Evolutionary conservation across 208 protist genomes (phyloP), one percentile per base, ranked within the genome.

Genomic region (Jaenimonas drosophilae): DNA sequence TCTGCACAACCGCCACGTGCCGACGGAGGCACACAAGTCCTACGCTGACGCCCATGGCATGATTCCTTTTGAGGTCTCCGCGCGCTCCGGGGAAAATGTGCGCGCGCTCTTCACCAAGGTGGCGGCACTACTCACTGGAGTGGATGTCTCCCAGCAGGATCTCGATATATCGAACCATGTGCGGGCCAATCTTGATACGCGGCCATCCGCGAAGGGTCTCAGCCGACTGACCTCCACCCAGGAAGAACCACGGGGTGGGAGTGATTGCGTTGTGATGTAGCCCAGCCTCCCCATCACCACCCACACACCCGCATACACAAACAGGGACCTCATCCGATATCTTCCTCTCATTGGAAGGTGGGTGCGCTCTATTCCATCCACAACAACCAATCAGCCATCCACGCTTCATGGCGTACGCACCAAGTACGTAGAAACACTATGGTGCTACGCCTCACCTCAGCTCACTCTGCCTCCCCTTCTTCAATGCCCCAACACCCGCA

Each of bases 71-170:
- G 52, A 80, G 30, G 69, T 98, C 33, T 95, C 86, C 2, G 91
- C 95, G 2, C 86, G 89, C 48, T 94, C 90, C 1, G 91, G 93
- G 19, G 93, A 97, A 38, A 76, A 81, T 12, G 65, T 97, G 20
- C 76, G 85, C 39, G 29, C 65, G 1, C 62, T 86, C 38, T 96
- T 97, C 54, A 78, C 60, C 26, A 47, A 59, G 14, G 66, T 97
- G 19, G 92, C 92, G 11, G 85, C 90, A 5, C 71, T 84, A n/a
- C 67, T 97, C 6, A 49, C 70, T 3, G 88, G 86, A 17, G 54
- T 95, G 11, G 43, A 54, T 14, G 51, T 97, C 23, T 67, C 73
- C 16, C 55, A 78, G 44, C 33, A 70, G 42, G 86, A 96, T 33
- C 24, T 97, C 4, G 83, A 87, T 32, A 38, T 80, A 40, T 46